Evolutionary conservation across 2,329 filamentous ascomycete genomes (phyloP).

Genomic region (Cladosporium sp.): DNA sequence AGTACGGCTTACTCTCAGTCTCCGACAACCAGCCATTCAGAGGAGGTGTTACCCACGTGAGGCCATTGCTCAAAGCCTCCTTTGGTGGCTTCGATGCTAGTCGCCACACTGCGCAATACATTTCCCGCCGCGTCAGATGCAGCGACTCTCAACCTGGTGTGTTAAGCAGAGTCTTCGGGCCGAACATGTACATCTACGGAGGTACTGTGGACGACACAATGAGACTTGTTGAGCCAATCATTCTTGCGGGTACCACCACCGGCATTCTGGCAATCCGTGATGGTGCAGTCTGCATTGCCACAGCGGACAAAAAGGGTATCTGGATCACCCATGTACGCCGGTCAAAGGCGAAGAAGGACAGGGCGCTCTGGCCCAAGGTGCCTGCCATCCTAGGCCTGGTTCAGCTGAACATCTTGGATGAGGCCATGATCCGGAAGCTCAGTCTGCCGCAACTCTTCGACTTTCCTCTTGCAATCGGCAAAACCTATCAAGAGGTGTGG

Average conservation of each 20-base stretch:
- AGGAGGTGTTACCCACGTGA: constrained; percentile 35
- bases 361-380: constrained; percentile 40
- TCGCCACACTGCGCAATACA: constrained; percentile 33
- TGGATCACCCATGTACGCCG: constrained; percentile 42
- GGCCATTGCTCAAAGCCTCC: constrained; percentile 38
- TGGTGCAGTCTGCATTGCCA: constrained; percentile 33
- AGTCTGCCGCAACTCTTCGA: constrained; percentile 21
- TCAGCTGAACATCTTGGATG: constrained; percentile 23
- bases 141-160: constrained; percentile 42
- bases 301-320: constrained; percentile 37
- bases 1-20: constrained; percentile 31
- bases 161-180: constrained; percentile 35
- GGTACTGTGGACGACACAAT: constrained; percentile 36
- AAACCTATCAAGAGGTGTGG: constrained; percentile 40
- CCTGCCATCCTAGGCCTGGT: constrained; percentile 35
- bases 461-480: constrained; percentile 28
- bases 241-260: constrained; percentile 21
- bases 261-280: constrained; percentile 35
- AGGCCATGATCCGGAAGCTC: constrained; percentile 11
- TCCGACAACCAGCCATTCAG: constrained; percentile 34
- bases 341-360: constrained; percentile 36
- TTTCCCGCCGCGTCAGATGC: constrained; percentile 41
- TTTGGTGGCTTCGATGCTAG: constrained; percentile 36
- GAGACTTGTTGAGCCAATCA: constrained; percentile 13
- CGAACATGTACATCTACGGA: constrained; percentile 39